Percentiles rank a stretch among this genome's conserved stretches.
Evolutionary conservation across 1,139 yeast species (phyloP).

Genomic region (Pichia sp.): DNA sequence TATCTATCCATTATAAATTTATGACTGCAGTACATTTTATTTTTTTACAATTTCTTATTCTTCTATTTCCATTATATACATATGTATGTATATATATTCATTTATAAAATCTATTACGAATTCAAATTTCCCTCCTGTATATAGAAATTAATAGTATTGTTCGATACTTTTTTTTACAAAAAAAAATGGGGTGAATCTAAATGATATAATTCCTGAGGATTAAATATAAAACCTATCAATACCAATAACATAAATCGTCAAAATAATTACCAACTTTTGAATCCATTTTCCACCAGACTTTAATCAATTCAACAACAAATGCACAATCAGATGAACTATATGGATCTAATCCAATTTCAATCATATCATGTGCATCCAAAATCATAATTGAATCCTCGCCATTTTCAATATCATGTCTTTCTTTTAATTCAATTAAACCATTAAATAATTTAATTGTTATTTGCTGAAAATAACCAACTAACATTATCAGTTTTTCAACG

Average conservation of each 20-base stretch:
- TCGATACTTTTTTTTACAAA: no score
- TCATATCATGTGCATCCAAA: constrained; percentile 47
- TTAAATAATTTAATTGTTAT: constrained; percentile 37
- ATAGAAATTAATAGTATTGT: no score
- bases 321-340: constrained; percentile 51
- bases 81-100: no score
- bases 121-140: no score
- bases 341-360: constrained; percentile 74
- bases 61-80: neutral
- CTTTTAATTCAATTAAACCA: constrained; percentile 28
- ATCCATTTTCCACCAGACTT: constrained; percentile 49
- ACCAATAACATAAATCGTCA: constrained; percentile 32
- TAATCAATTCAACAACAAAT: constrained; percentile 49
- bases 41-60: neutral
- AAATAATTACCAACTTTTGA: constrained; percentile 32
- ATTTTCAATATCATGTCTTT: constrained; percentile 12
- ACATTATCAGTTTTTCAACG: constrained; percentile 29
- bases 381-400: constrained; percentile 22
- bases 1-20: neutral
- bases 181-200: neutral
- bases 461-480: constrained; percentile 52
- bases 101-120: no score
- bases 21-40: no score
- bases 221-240: neutral
- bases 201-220: neutral